Evolutionary conservation across 2,329 filamentous ascomycete genomes (phyloP).

Genomic region (Fusarium circinatum): DNA sequence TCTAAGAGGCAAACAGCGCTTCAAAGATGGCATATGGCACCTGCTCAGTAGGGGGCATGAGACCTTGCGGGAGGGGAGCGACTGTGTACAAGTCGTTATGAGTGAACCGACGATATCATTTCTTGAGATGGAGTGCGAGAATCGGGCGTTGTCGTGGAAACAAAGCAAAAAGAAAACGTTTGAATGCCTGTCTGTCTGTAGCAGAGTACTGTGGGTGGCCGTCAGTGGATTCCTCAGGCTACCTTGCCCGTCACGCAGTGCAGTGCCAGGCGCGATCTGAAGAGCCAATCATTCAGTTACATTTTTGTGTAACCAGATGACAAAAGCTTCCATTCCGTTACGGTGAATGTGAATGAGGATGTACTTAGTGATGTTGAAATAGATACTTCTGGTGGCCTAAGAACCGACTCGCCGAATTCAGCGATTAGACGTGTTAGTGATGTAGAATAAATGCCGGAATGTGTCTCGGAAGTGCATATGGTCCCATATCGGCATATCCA

Average conservation of each 20-base stretch:
- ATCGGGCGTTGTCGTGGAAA: not conserved
- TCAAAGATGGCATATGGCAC: not conserved
- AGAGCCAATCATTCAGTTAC: not conserved
- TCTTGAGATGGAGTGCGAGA: not conserved
- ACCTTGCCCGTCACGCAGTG: not conserved
- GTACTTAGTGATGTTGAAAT: not conserved
- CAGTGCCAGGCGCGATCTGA: not conserved
- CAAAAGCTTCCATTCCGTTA: no score
- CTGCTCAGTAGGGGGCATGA: no score
- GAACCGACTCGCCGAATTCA: fast-evolving
- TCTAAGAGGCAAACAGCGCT: not conserved
- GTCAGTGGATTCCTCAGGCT: not conserved
- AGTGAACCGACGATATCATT: not conserved
- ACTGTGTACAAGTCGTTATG: not conserved
- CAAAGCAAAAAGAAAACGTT: no score
- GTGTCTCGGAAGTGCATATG: not conserved
- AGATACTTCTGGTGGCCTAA: not conserved
- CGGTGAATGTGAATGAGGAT: not conserved
- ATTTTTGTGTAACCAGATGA: not conserved
- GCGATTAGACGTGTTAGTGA: not conserved
- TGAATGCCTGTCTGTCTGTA: not conserved
- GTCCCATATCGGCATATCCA: not conserved
- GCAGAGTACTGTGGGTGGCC: not conserved
- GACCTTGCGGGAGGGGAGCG: no score
- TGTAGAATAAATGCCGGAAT: not conserved